Base-by-base conservation (phyloP, 257 asterid species). In the Perilla frutescens region DNA sequence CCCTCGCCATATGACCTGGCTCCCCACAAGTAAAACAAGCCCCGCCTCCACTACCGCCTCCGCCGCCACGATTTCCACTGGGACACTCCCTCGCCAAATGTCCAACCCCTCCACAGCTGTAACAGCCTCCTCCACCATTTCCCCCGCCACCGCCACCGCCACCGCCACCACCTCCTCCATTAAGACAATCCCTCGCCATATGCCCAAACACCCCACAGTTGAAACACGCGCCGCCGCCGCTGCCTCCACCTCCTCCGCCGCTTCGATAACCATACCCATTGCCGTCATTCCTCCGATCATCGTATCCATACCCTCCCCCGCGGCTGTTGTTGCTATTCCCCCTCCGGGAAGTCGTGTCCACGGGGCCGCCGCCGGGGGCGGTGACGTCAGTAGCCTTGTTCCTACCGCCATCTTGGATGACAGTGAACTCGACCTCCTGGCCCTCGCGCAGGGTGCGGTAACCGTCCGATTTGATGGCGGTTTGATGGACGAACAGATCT, bases 401-500 rank as follows among this genome's bases (percentile, higher is more conserved):
- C 87, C 80, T 89, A 10, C 80, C 96, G 1, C 85, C 85, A 0
- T 86, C 89, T 5, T 84, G 34, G 67, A 80, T 63, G 62, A 87
- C 81, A 14, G 78, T 71, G 73, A 90, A 92, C 84, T 92, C 98
- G 9, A 92, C 98, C 54, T 6, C 76, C 87, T 92, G 94, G n/a
- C 96, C 98, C 79, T 88, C 91, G 58, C 80, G 83, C 59, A 92
- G 82, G 4, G 89, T 74, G 36, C 96, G 94, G 57, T 80, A 90
- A 49, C 96, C 96, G 3, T 90, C 96, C 49, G 96, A 85, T 84
- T 85, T 86, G 85, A 92, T 84, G 66, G 84, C 92, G 1, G 96
- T 78, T n/a, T 89, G 94, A 71, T 92, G 98, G 26, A 92, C 98
- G 73, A 92, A 92, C 62, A 92, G 86, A 80, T 88, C 93, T 1